phyloP scores from a whole-genome alignment of 2,329 filamentous ascomycete genomes.

The Claviceps citrina region DNA sequence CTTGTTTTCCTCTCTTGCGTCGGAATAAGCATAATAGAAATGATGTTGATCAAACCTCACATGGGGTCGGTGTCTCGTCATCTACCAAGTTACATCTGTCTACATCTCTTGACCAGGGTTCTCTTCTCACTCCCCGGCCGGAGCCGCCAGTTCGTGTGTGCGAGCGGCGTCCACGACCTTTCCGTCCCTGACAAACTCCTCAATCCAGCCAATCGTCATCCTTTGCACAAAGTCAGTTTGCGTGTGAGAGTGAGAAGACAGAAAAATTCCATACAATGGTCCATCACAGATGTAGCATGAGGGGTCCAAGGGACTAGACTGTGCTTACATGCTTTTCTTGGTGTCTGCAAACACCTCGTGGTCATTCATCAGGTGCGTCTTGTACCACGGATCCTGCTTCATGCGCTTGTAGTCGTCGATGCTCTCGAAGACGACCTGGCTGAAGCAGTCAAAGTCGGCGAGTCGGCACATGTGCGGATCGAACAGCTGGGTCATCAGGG shows the following conservation, averaged over 20 bases:
- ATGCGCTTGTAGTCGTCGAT: conserved; percentile 31
- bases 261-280: not conserved
- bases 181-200: conserved; percentile 25
- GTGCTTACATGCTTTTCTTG: conserved; percentile 20
- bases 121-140: not conserved
- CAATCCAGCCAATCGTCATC: conserved; percentile 33
- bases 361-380: conserved; percentile 26
- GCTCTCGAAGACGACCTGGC: conserved; percentile 29
- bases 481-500: conserved; percentile 23
- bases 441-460: conserved; percentile 33
- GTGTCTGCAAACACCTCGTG: conserved; percentile 36
- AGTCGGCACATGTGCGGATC: conserved; percentile 33
- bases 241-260: too few species aligned
- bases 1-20: too few species aligned
- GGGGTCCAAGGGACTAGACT: too few species aligned
- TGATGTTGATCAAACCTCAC: too few species aligned
- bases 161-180: conserved; percentile 12
- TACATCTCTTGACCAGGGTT: too few species aligned
- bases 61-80: too few species aligned
- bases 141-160: not conserved
- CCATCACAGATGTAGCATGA: too few species aligned
- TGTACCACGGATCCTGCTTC: conserved; percentile 34
- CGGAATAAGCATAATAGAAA: too few species aligned
- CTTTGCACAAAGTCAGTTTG: too few species aligned
- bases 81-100: too few species aligned